Evolutionary conservation across 2,329 filamentous ascomycete genomes (phyloP), one percentile per base, ranked within the genome.

Genomic region (Periconia digitata): DNA sequence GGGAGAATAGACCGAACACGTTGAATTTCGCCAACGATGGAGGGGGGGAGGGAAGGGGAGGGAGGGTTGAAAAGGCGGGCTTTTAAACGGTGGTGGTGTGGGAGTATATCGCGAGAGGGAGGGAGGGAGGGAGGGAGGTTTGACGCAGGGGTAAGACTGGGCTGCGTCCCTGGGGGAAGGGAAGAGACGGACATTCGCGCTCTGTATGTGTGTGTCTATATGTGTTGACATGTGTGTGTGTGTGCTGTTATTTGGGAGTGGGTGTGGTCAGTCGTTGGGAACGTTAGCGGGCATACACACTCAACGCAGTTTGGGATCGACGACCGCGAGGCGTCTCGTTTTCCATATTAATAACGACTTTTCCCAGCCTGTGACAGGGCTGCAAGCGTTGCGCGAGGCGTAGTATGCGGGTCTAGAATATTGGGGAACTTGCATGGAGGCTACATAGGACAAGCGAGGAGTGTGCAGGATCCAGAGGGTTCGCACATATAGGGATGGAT

Each of bases 381-480:
- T 22, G 6, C 16, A 34, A 43, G n/a, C n/a, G n/a, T 6, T n/a
- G 12, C 29, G 8, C 6, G 23, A 43, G 18, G n/a, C n/a, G 18
- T 29, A 42, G 24, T 34, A 16, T 17, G 40, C 40, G 7, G 6
- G 4, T 17, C 13, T 23, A 17, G 24, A 2, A 17, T 21, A 5
- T 34, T 34, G 27, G 12, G 35, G 10, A 16, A 8, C 10, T 3
- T 20, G 35, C n/a, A 10, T 17, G 35, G 35, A 17, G 20, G n/a
- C 8, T 16, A 35, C 5, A 16, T 20, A 13, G 20, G 22, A 34
- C 10, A 41, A 43, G 40, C 24, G 40, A 43, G 24, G 35, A 24
- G 2, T 21, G 32, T 40, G 41, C 20, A 52, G 53, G 47, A 54
- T 54, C 45, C 42, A 41, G 45, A 54, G 51, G 40, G 54, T 47